phyloP scores from a whole-genome alignment of 202 grass and related monocot genomes.

The Hordeum pubiflorum region DNA sequence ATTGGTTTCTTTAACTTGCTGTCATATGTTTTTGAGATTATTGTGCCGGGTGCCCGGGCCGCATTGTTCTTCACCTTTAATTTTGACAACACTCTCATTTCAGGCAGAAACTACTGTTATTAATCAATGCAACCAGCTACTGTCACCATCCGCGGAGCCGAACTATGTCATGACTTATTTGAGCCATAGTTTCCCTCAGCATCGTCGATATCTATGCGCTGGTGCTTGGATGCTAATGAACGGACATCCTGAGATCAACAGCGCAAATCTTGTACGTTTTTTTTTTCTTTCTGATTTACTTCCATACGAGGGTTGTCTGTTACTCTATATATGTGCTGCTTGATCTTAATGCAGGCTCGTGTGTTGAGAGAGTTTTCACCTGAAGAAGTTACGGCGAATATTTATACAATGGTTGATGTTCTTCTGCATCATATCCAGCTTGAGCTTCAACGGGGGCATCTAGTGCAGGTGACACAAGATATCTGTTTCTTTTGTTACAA shows the following conservation, averaged over 20 bases:
- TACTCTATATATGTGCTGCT: conserved; percentile 24
- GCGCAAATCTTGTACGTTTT: conserved; percentile 67
- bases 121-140: conserved; percentile 92
- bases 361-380: conserved; percentile 90
- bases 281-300: conserved; percentile 4
- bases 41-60: neutral
- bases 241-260: conserved; percentile 81
- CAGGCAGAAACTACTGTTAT: conserved; percentile 80
- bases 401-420: conserved; percentile 95
- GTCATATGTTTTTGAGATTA: conserved; percentile 8
- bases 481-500: neutral
- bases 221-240: conserved; percentile 98
- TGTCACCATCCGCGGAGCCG: conserved; percentile 74
- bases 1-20: conserved; percentile 7
- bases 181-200: conserved; percentile 75
- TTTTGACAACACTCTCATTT: conserved; percentile 18
- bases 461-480: conserved; percentile 55
- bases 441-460: conserved; percentile 70
- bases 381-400: conserved; percentile 96
- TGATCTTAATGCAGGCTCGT: conserved; percentile 56
- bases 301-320: neutral
- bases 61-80: conserved; percentile 13
- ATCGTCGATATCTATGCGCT: conserved; percentile 83
- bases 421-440: conserved; percentile 96
- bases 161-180: conserved; percentile 85